Evolutionary conservation across 768 basidiomycete genomes (phyloP).

Genomic region (Xerocomellus intermedius): DNA sequence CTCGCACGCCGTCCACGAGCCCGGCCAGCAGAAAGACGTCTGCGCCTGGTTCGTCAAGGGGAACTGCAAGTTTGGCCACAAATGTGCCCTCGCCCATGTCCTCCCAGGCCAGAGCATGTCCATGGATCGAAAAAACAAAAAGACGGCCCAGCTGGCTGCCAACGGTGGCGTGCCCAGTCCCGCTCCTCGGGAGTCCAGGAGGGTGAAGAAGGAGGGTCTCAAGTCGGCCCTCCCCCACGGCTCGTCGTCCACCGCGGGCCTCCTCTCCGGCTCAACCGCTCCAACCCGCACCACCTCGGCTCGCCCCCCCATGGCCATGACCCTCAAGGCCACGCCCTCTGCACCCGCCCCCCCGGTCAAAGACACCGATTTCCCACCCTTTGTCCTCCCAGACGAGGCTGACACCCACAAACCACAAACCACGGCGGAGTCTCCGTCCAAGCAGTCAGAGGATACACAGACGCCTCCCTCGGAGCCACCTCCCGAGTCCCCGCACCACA

Average conservation of each 20-base stretch:
- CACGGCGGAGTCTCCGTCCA: background rate
- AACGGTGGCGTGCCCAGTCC: constrained; percentile 40
- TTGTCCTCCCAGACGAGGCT: constrained; percentile 62
- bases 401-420: constrained; percentile 23
- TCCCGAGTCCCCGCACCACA: constrained; percentile 15
- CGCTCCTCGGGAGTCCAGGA: constrained; percentile 29
- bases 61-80: constrained; percentile 75
- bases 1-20: constrained; percentile 73
- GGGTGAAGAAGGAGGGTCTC: constrained; percentile 39
- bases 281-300: constrained; percentile 53
- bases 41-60: constrained; percentile 95
- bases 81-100: constrained; percentile 93
- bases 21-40: constrained; percentile 75
- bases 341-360: constrained; percentile 77
- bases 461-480: constrained; percentile 1
- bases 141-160: constrained; percentile 73
- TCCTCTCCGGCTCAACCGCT: constrained; percentile 60
- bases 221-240: constrained; percentile 17
- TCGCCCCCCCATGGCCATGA: constrained; percentile 64
- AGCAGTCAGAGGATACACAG: constrained; percentile 15
- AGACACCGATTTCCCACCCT: constrained; percentile 72
- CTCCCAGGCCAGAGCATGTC: constrained; percentile 91
- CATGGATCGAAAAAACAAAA: constrained; percentile 98
- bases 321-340: constrained; percentile 71
- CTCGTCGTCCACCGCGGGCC: constrained; percentile 13